A percentile compares a stretch with the other conserved stretches of the same genome.
phyloP scores from a whole-genome alignment of 1,284 basidiomycete species.

The Sporisorium graminicola region DNA sequence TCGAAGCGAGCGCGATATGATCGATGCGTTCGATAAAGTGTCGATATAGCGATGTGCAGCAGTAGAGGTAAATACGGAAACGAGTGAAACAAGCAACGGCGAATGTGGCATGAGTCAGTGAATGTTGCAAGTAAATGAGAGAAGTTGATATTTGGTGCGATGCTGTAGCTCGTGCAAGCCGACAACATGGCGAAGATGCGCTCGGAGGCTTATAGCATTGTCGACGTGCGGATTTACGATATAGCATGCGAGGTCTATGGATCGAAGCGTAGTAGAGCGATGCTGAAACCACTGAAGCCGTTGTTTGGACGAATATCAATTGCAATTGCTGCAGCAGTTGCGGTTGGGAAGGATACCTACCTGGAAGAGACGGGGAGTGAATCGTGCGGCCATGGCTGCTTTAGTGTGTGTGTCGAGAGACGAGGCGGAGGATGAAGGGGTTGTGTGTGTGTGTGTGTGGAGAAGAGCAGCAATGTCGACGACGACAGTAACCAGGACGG shows the following conservation, averaged over 20 bases:
- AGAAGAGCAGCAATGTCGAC: slow-evolving; percentile 4
- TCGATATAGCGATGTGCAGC: neutral
- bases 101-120: neutral
- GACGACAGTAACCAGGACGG: slow-evolving; percentile 18
- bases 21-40: neutral
- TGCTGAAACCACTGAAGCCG: neutral
- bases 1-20: neutral
- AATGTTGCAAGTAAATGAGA: neutral
- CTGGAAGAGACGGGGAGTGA: slow-evolving; percentile 58
- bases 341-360: slow-evolving; percentile 23
- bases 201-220: neutral
- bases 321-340: neutral
- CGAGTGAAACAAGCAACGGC: neutral
- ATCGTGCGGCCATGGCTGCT: slow-evolving; percentile 53
- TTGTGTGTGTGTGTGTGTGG: too few relatives aligned
- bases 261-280: neutral
- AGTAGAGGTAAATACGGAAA: neutral
- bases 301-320: neutral
- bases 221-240: neutral
- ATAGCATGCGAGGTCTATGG: neutral
- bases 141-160: neutral
- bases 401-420: slow-evolving; percentile 4
- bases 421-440: neutral
- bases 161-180: neutral
- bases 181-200: neutral